Evolutionary conservation across 768 basidiomycete genomes (phyloP), one percentile per base, ranked within the genome.

Genomic region (Scleroderma citrinum): DNA sequence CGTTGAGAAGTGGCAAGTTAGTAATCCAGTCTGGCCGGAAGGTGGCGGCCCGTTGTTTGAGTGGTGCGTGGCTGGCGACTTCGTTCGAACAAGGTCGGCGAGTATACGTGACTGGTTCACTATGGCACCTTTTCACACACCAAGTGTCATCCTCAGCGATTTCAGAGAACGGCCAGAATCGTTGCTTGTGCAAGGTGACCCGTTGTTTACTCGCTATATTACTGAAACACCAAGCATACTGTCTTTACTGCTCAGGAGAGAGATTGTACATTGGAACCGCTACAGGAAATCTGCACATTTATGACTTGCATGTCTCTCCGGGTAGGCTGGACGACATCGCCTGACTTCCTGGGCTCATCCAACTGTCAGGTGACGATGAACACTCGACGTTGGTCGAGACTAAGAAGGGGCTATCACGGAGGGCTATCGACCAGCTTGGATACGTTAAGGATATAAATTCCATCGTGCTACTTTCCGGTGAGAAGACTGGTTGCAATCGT

Each of bases 401-500:
- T 26, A 89, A 77, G 78, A 85, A 83, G 58, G 71, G 67, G 12
- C 62, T 92, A 30, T 74, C 80, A 23, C 71, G 80, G 56, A 81
- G 76, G 59, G 73, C 87, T 13, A 87, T 99, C 37, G 95, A 98
- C 48, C 92, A 94, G 61, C 71, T 99, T 3, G 90, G 85, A 0
- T 86, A 83, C 46, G 76, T 97, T 54, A 83, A 83, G 53, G 88
- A 92, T 56, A 77, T 89, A n/a, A 85, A 91, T 58, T 87, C 89
- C 3, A 71, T 99, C 20, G 83, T 91, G 3, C 73, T 88, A 5
- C 76, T 98, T 4, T 87, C 90, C 21, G 94, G 94, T 92, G 60
- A 17, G 48, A 50, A 76, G 57, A 35, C 37, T 30, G 24, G 26
- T 13, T 16, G 13, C 37, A 34, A 5, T 6, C n/a, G 7, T 29